Evolutionary conservation across 1,139 yeast species (phyloP).

Genomic region (Entelexis paramagnoliae): DNA sequence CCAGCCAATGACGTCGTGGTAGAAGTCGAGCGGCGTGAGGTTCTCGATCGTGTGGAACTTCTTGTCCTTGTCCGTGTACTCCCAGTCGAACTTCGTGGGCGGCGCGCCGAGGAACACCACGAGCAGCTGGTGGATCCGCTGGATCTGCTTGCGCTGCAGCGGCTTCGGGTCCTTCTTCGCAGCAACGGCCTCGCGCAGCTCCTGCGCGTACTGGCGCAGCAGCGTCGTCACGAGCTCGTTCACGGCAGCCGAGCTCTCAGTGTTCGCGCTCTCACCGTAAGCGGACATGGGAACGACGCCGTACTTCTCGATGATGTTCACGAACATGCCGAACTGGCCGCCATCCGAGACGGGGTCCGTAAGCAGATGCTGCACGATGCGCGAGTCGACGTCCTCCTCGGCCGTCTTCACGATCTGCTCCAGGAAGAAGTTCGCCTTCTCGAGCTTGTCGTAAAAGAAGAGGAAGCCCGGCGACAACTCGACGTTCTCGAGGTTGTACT

Average conservation of each 20-base stretch:
- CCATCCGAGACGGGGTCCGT: conserved; percentile 64
- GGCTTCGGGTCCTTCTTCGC: conserved; percentile 28
- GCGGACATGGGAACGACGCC: conserved; percentile 65
- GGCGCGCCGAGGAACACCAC: conserved; percentile 66
- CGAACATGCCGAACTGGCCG: conserved; percentile 78
- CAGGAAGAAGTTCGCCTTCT: conserved; percentile 63
- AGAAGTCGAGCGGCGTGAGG: conserved; percentile 52
- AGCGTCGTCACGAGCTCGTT: conserved; percentile 55
- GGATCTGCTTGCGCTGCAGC: conserved; percentile 43
- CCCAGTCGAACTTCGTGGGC: conserved; percentile 67
- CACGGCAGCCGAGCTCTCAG: conserved; percentile 47
- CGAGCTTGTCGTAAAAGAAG: conserved; percentile 65
- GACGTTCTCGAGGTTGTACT: conserved; percentile 55
- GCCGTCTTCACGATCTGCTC: conserved; percentile 64
- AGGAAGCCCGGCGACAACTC: conserved; percentile 65
- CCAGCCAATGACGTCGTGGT: conserved; percentile 43
- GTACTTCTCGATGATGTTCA: conserved; percentile 62
- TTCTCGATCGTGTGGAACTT: conserved; percentile 44
- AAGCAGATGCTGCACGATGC: conserved; percentile 54
- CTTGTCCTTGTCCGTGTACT: conserved; percentile 61
- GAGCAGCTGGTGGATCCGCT: conserved; percentile 52
- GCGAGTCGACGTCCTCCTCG: conserved; percentile 52
- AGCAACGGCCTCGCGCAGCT: conserved; percentile 41
- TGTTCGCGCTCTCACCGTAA: conserved; percentile 63
- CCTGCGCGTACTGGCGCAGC: conserved; percentile 64